Evolutionary conservation across 805 yeast species (phyloP).

Genomic region (Metschnikowia continentalis): DNA sequence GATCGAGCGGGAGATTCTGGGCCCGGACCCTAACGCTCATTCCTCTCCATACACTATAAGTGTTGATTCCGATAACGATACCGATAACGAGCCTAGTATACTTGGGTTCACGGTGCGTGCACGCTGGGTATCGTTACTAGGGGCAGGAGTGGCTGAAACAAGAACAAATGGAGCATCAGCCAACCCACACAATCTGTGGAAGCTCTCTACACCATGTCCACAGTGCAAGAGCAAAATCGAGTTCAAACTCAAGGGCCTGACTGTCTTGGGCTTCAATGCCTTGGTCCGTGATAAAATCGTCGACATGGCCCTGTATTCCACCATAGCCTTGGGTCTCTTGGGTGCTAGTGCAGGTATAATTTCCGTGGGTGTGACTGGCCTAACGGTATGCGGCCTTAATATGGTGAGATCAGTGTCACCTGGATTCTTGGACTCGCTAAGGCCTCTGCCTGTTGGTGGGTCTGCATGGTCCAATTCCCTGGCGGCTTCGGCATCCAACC

Average conservation of each 20-base stretch:
- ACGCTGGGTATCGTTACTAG: constrained; percentile 4
- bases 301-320: constrained; percentile 27
- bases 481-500: constrained; percentile 20
- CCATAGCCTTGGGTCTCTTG: constrained; percentile 31
- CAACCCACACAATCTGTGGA: not conserved
- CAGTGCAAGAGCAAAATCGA: constrained; percentile 37
- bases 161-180: not conserved
- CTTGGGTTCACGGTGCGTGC: constrained; percentile 1
- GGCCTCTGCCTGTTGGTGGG: not conserved
- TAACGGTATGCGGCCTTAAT: constrained; percentile 35
- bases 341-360: constrained; percentile 39
- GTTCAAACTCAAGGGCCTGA: constrained; percentile 30
- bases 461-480: not conserved
- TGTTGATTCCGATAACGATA: not conserved
- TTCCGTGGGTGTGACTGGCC: constrained; percentile 36
- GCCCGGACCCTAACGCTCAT: not conserved
- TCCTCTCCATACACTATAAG: not conserved
- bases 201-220: constrained; percentile 32
- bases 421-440: constrained; percentile 25
- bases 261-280: constrained; percentile 20
- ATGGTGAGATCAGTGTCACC: constrained; percentile 37
- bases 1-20: not conserved
- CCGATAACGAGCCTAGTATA: constrained; percentile 3
- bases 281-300: constrained; percentile 17
- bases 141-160: not conserved